phyloP scores from a whole-genome alignment of 2,329 filamentous ascomycete genomes.

The Colletotrichum tropicicola region DNA sequence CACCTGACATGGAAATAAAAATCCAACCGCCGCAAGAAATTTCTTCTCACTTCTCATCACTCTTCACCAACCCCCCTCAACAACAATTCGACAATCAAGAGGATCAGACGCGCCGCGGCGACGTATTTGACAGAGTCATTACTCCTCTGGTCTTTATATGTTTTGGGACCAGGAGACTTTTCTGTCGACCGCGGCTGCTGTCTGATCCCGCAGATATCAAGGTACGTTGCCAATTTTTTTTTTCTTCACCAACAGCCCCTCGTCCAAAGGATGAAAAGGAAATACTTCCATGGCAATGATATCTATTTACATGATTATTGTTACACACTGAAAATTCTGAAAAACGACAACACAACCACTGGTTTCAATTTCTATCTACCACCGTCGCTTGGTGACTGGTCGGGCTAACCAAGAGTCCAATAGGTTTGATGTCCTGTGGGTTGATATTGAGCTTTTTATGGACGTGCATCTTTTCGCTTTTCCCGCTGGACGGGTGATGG shows the following conservation, averaged over 20 bases:
- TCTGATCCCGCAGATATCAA: neutral
- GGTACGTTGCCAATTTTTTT: neutral
- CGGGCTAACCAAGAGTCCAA: neutral
- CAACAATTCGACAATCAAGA: neutral
- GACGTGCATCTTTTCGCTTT: too few relatives aligned
- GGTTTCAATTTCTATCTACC: neutral
- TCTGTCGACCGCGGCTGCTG: neutral
- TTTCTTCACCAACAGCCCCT: neutral
- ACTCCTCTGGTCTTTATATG: too few relatives aligned
- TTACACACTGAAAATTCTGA: conserved; percentile 4
- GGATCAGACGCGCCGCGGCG: neutral
- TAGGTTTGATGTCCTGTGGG: neutral
- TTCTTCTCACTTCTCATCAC: neutral
- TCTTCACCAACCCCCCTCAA: neutral
- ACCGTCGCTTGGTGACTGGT: neutral
- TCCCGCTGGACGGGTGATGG: neutral
- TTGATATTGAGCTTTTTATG: too few relatives aligned
- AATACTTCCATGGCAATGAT: neutral
- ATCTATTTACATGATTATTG: neutral
- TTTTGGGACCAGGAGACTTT: neutral
- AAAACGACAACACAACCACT: neutral
- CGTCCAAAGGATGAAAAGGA: neutral
- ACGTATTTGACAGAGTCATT: neutral
- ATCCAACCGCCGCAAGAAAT: neutral
- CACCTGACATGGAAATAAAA: neutral